Percentiles rank a stretch among this genome's conserved stretches.
These are phyloP conservation scores for Tremella fuciformis DNA, from an alignment of 768 basidiomycete species.

Conservation along the genomic window DNA sequence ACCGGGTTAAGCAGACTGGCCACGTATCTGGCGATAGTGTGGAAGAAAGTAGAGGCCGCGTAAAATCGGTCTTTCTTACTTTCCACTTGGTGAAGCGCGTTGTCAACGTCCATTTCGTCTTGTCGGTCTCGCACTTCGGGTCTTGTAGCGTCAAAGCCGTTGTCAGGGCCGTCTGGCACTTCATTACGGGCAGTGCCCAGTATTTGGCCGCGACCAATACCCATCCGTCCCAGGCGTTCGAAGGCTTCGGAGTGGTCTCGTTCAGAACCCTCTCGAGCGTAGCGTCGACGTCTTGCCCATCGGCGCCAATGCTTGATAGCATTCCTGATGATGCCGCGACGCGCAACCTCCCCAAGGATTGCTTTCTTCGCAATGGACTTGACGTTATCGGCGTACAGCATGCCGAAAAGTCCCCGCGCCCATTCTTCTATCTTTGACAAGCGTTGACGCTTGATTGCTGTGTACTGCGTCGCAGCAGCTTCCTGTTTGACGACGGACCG, in stretches of 20 bases:
- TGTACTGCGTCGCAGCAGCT: slow-evolving; percentile 22
- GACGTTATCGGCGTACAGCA: slow-evolving; percentile 16
- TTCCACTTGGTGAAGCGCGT: slow-evolving; percentile 34
- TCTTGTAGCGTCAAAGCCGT: neutral
- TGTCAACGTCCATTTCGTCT: slow-evolving; percentile 35
- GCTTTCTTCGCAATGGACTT: slow-evolving; percentile 12
- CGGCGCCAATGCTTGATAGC: slow-evolving; percentile 19
- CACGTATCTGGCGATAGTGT: slow-evolving; percentile 28
- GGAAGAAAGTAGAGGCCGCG: slow-evolving; percentile 39
- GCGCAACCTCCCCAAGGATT: slow-evolving; percentile 19
- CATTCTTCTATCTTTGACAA: slow-evolving; percentile 19
- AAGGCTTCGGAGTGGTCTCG: slow-evolving; percentile 19
- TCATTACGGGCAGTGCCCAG: slow-evolving; percentile 13
- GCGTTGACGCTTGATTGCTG: slow-evolving; percentile 14
- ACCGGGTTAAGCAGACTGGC: slow-evolving; percentile 20
- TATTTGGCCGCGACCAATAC: slow-evolving; percentile 16
- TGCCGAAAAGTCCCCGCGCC: slow-evolving; percentile 15
- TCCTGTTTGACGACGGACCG: slow-evolving; percentile 19
- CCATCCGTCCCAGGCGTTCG: slow-evolving; percentile 28
- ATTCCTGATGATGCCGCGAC: slow-evolving; percentile 10
- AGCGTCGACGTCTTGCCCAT: slow-evolving; percentile 26
- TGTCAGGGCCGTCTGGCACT: neutral
- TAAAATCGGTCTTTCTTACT: slow-evolving; percentile 31
- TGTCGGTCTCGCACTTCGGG: slow-evolving; percentile 10
- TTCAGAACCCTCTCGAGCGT: slow-evolving; percentile 18